Base-by-base conservation (phyloP, 257 asterid species). In the Penstemon newberryi region DNA sequence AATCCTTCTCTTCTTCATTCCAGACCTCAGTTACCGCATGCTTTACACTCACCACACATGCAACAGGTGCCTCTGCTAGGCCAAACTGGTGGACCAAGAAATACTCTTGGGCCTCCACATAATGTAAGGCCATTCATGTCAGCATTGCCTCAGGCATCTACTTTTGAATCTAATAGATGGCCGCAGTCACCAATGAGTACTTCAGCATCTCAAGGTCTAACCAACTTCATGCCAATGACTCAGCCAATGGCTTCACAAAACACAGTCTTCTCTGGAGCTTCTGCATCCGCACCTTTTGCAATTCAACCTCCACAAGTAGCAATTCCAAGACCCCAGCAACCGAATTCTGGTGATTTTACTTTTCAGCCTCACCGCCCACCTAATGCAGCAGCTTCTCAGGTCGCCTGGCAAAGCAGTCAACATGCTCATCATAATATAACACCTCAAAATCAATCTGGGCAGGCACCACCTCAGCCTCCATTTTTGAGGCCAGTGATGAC, bases 331-430 rank as follows among this genome's bases (percentile, higher is more conserved):
- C 93, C 88, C 19, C 96, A 72, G 74, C 92, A 73, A 55, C 83
- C 96, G 13, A 79, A 79, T 74, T 79, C 88, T 13, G 65, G 75
- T 64, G 95, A 90, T 81, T 92, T 92, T 66, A 85, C 95, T 56
- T 92, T 90, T 78, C 97, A 77, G 77, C 95, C 95, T 53, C 94
- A 76, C 64, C 81, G 80, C 63, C 89, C 86, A 8, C 91, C 77
- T 15, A 73, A 71, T 81, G 65, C 84, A 41, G 73, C 76, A 41
- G 73, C 76, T 55, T 54, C 86, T 46, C 91, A 75, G 73, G 73
- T 65, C 44, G 56, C 69, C 63, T 73, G 87, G 83, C 89, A 79
- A 60, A 49, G 63, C 60, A 65, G 70, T 69, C 96, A 75, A 53
- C 81, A 79, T 56, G 36, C 67, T 44, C 73, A 56, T 43, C 90